Base-by-base conservation (phyloP, 2,329 filamentous ascomycete genomes). In the Aspergillus proliferans region DNA sequence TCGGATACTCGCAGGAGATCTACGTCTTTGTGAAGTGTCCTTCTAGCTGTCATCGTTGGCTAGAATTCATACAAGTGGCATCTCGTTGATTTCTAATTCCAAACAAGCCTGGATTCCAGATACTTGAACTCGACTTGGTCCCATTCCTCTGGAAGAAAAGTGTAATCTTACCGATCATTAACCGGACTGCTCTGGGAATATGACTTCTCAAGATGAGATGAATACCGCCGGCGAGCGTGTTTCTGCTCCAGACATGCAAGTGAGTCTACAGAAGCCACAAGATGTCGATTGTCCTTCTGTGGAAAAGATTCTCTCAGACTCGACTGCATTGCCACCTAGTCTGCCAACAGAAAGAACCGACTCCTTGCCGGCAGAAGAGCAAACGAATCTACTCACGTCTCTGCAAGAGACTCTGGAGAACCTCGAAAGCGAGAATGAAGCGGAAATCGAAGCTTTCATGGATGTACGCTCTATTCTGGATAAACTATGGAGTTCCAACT, bases 401-500 rank as follows among this genome's bases (percentile, higher is more conserved):
- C 48, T 73, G 47, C 62, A 66, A 48, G 48, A 54, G 12, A 52
- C 62, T 21, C 59, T 73, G 44, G 57, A 57, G 21, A 48, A 53
- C 18, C 53, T 56, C 42, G 57, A 64, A 14, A 52, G 50, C 30
- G 54, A 50, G 18, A 56, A 58, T 10, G 61, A 64, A 44, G 49
- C 52, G 14, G 52, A 58, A 14, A 53, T 47, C 15, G 53, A 40
- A 47, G 45, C 55, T 26, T 50, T 71, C 38, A 53, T 60, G 46
- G 60, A 47, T 15, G 63, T 68, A 14, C 58, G 52, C 47, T 47
- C 50, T 18, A 63, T 62, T 24, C 51, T 74, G 43, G 52, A 61
- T 38, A 59, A 64, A 46, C 55, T 74, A 18, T 72, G 69, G 70
- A 52, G 57, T 44, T 64, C 58, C 48, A 60, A 60, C 43, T 73